Evolutionary conservation across 2,329 filamentous ascomycete genomes (phyloP).

Genomic region (Colletotrichum lupini): DNA sequence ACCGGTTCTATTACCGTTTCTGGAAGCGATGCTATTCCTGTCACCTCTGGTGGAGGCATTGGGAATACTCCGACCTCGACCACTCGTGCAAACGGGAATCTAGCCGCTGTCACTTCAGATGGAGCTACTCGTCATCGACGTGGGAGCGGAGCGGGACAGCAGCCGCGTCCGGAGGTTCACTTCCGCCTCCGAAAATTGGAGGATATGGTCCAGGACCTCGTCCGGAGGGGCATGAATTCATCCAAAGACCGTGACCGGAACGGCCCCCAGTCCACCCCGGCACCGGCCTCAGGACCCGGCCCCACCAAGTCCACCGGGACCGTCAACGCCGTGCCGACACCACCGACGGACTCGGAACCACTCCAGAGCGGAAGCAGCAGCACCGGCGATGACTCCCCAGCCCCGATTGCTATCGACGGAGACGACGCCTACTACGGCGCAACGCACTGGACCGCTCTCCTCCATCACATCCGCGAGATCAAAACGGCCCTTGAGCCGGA

Average conservation of each 20-base stretch:
- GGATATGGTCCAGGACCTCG: conserved; percentile 51
- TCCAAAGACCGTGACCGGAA: conserved; percentile 1
- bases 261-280: neutral
- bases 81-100: conserved; percentile 31
- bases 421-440: conserved; percentile 46
- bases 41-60: neutral
- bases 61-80: neutral
- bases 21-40: neutral
- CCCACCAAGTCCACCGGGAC: neutral
- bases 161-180: conserved; percentile 50
- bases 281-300: neutral
- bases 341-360: conserved; percentile 19
- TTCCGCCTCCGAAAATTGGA: conserved; percentile 53
- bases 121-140: neutral
- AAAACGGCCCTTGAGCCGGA: conserved; percentile 46
- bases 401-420: conserved; percentile 1
- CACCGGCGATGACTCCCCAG: neutral
- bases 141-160: neutral
- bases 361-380: neutral
- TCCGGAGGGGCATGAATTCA: conserved; percentile 26
- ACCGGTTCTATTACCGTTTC: neutral
- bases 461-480: conserved; percentile 55
- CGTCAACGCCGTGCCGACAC: conserved; percentile 6
- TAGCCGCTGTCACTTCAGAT: conserved; percentile 13
- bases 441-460: conserved; percentile 54